phyloP scores from a whole-genome alignment of 2,329 filamentous ascomycete genomes.

The Hypoxylon sp. region DNA sequence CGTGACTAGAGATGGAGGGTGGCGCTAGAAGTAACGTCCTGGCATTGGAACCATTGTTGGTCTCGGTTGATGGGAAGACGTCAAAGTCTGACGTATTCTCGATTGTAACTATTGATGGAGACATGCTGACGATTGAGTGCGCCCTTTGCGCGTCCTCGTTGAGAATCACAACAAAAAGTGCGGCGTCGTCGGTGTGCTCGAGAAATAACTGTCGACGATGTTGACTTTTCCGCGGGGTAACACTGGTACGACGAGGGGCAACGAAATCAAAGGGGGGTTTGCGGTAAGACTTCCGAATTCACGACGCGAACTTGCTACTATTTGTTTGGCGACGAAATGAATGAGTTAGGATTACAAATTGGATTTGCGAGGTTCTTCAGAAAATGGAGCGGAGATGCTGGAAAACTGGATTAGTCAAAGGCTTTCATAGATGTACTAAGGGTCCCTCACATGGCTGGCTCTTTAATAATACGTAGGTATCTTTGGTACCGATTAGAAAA shows the following conservation, averaged over 20 bases:
- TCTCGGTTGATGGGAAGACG: conserved; percentile 38
- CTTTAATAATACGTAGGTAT: not conserved
- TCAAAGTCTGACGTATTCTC: conserved; percentile 49
- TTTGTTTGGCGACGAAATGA: conserved; percentile 11
- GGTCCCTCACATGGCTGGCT: not conserved
- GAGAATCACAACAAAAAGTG: conserved; percentile 2
- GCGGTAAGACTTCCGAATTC: conserved; percentile 1
- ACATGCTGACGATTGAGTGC: conserved; percentile 58
- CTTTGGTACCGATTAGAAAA: conserved; percentile 15
- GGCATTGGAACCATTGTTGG: conserved; percentile 46
- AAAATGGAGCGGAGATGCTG: conserved; percentile 33
- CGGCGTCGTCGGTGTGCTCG: conserved; percentile 9
- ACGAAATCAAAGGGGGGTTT: not conserved
- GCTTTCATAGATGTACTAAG: conserved; percentile 17
- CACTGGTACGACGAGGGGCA: conserved; percentile 23
- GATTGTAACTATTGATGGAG: conserved; percentile 65
- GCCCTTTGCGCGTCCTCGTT: conserved; percentile 30
- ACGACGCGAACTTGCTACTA: not conserved
- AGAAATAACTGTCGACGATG: conserved; percentile 18
- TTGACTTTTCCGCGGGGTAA: conserved; percentile 32
- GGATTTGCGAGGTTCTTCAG: conserved; percentile 14
- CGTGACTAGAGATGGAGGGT: conserved; percentile 88
- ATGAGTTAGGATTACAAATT: conserved; percentile 39
- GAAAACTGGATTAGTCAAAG: conserved; percentile 46
- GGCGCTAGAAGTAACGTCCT: conserved; percentile 90